Base-by-base conservation (phyloP, 1,284 basidiomycete species). In the Sutorius eximius region DNA sequence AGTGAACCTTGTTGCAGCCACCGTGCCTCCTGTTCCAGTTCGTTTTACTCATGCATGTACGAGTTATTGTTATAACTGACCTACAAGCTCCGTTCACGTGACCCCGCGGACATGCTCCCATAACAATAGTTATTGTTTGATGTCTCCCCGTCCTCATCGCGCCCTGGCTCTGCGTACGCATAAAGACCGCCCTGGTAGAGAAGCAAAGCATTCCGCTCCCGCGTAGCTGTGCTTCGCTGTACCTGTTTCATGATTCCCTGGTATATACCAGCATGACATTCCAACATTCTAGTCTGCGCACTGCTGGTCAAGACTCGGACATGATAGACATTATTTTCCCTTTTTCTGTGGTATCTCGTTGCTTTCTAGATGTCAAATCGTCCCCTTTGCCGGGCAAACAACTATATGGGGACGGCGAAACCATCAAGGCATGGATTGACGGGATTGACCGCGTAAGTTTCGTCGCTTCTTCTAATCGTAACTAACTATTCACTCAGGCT, bases 81-180 rank as follows among this genome's bases (percentile, higher is more conserved):
- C 34, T 34, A 46, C 27, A 41, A 22, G 9, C 5, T 12, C 38
- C 15, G 4, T 30, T 52, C 71, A 69, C 62, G 66, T 69, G 68
- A 56, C n/a, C 13, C 13, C 15, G 13, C 34, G 41, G 43, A 11
- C 15, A 34, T 18, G 32, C 33, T 24, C 42, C 45, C 41, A 59
- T 45, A 41, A 70, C 63, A 59, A 67, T 64, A 59, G 34, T 51
- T 59, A 68, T 71, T 71, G 67, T 72, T 69, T 59, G 45, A 45
- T 18, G 49, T 55, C 52, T 30, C 56, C 54, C 51, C 45, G 33
- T 45, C 46, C 40, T 55, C 43, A 20, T 49, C 43, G 52, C 37
- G 43, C 56, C 54, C 52, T 24, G 43, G 9, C 20, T 36, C 16
- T 34, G 33, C 27, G 34, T 38, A 49, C 33, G 36, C 58, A 56